Base-by-base conservation (phyloP, 2,329 filamentous ascomycete genomes). In the Cladosporium phlei region DNA sequence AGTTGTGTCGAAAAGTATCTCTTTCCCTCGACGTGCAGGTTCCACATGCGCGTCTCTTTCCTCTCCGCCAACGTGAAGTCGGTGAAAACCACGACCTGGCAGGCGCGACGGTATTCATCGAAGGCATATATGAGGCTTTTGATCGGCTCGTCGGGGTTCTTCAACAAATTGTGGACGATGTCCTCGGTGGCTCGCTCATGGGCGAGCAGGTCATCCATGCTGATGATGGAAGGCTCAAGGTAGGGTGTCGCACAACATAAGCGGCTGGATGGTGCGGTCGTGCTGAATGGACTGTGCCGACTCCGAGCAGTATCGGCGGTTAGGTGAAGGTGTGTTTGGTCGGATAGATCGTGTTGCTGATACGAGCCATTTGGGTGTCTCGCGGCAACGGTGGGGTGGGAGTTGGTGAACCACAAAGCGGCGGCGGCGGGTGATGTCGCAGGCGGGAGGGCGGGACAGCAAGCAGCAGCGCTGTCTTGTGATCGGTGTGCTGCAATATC, bases 1-100 rank as follows among this genome's bases (percentile, higher is more conserved):
- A 91, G 71, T 46, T 80, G 74, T 60, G 82, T 83, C 60, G 87
- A 80, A 69, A 91, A 95, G 61, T 83, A 81, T 56, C 74, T 76
- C 63, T 93, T 94, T 64, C 95, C 82, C 56, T 79, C 77, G 51
- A 79, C 77, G 67, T 97, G 91, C 44, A 80, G 77, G 51, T 80
- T 74, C 91, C 91, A 97, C 37, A 97, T 77, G 51, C 74, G 76
- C 48, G 72, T 67, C 65, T 95, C 88, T 43, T 85, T 76, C 47
- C 80, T 76, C 52, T 81, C 75, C 52, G 73, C 70, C 68, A 78
- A 80, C 53, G 79, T 72, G 60, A 87, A 81, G 66, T 95, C 83
- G 62, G 77, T 69, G 61, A 88, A 86, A 50, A 91, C 82, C 47
- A 81, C 78, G 54, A 78, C 76, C 62, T 90, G 82, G 63, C 84